Percentiles rank a stretch among this genome's conserved stretches.
These are phyloP conservation scores for Tetrapisispora phaffii DNA, from an alignment of 805 yeast genomes.

Conservation along the genomic window DNA sequence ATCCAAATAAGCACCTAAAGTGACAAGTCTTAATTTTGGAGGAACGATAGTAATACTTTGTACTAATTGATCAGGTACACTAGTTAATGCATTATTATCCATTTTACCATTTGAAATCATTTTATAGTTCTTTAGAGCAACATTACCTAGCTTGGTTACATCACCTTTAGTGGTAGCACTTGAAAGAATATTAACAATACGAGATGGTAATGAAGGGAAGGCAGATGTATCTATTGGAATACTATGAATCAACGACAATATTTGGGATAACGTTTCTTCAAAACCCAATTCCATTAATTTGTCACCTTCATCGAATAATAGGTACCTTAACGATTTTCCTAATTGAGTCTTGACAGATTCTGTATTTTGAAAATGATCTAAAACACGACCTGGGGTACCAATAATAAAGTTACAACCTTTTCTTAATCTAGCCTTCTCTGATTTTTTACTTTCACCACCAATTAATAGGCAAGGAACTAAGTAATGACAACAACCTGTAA, in stretches of 20 bases:
- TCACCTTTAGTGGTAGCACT: slow-evolving; percentile 86
- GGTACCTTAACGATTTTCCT: slow-evolving; percentile 65
- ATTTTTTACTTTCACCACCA: slow-evolving; percentile 96
- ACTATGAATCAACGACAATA: slow-evolving; percentile 49
- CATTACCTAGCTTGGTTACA: slow-evolving; percentile 71
- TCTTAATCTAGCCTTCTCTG: slow-evolving; percentile 90
- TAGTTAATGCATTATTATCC: slow-evolving; percentile 37
- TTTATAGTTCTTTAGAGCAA: slow-evolving; percentile 64
- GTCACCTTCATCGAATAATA: slow-evolving; percentile 96
- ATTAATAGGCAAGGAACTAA: slow-evolving; percentile 92
- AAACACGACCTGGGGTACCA: slow-evolving; percentile 93
- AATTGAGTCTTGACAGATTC: slow-evolving; percentile 47
- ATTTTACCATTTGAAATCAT: slow-evolving; percentile 39
- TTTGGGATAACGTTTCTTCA: slow-evolving; percentile 80
- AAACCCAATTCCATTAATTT: slow-evolving; percentile 91
- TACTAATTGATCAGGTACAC: slow-evolving; percentile 84
- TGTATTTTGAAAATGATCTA: slow-evolving; percentile 91
- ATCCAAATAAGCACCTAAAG: slow-evolving; percentile 59
- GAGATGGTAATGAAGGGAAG: slow-evolving; percentile 53
- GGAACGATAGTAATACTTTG: slow-evolving; percentile 83
- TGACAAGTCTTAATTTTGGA: slow-evolving; percentile 79
- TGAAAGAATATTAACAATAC: slow-evolving; percentile 73
- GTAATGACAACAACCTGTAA: slow-evolving; percentile 69
- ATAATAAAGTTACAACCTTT: slow-evolving; percentile 94
- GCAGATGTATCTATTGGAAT: slow-evolving; percentile 30